phyloP scores from a whole-genome alignment of 257 asterid genomes.

The Scutellaria baicalensis region DNA sequence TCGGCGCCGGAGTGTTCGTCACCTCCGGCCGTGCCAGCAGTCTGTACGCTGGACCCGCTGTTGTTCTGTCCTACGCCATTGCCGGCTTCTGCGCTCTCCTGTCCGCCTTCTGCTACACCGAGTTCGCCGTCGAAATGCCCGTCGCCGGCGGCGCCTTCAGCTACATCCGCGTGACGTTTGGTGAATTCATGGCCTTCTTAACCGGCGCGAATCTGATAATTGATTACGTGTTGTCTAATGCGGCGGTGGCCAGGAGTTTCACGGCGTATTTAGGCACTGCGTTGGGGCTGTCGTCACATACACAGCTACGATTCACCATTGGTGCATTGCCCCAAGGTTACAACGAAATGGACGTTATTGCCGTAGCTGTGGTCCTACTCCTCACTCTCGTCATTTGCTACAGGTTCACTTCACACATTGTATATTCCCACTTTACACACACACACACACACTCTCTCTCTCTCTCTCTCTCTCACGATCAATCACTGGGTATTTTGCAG shows the following conservation, averaged over 20 bases:
- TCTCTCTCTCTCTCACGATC: background rate
- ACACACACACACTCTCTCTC: background rate
- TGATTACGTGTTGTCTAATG: conserved; percentile 90
- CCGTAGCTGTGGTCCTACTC: conserved; percentile 61
- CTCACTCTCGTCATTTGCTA: conserved; percentile 79
- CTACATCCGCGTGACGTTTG: conserved; percentile 86
- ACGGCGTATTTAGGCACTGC: conserved; percentile 75
- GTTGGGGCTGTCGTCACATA: conserved; percentile 39
- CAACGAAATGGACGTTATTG: conserved; percentile 73
- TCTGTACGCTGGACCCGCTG: conserved; percentile 77
- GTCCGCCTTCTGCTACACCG: conserved; percentile 95
- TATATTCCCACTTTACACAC: background rate
- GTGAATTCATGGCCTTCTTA: conserved; percentile 80
- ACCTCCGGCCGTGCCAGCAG: conserved; percentile 72
- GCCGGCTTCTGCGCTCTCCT: conserved; percentile 95
- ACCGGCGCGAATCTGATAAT: conserved; percentile 80
- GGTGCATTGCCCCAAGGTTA: conserved; percentile 57
- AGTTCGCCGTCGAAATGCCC: conserved; percentile 96
- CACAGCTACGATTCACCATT: conserved; percentile 44
- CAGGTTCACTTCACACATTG: conserved; percentile 45
- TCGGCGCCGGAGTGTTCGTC: conserved; percentile 96
- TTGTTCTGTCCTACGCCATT: conserved; percentile 82
- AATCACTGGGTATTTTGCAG: conserved; percentile 26
- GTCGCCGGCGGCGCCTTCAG: conserved; percentile 99
- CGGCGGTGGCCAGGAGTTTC: conserved; percentile 93